Conservation (phyloP, 139 green algal genomes). For the Chlorella sp. region DNA sequence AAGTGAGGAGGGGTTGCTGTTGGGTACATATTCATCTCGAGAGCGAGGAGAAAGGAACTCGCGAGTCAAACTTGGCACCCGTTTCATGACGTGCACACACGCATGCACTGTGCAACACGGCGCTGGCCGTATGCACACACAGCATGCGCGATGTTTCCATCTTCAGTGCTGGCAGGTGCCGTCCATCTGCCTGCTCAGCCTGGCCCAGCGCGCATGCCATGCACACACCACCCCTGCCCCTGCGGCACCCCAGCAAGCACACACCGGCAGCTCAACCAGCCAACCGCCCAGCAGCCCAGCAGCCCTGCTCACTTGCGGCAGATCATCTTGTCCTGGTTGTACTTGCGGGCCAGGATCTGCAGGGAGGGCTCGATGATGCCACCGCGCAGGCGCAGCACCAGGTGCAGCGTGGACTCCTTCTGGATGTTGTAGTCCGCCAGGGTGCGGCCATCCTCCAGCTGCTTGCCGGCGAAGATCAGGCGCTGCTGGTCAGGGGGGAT, state of each 20-base stretch:
- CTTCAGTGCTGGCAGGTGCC: too few relatives aligned
- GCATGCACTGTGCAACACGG: neutral
- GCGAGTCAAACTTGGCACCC: slow-evolving; percentile 54
- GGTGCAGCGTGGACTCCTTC: slow-evolving; percentile 98
- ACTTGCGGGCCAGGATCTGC: slow-evolving; percentile 97
- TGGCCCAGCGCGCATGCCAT: too few relatives aligned
- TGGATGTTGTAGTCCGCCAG: slow-evolving; percentile 98
- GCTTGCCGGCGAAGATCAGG: slow-evolving; percentile 98
- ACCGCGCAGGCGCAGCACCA: slow-evolving; percentile 97
- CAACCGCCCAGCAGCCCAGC: too few relatives aligned
- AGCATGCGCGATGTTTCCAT: too few relatives aligned
- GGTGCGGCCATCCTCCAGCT: slow-evolving; percentile 97
- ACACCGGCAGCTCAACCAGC: too few relatives aligned
- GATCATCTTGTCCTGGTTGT: slow-evolving; percentile 99
- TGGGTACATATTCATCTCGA: slow-evolving; percentile 59
- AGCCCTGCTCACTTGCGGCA: slow-evolving; percentile 94
- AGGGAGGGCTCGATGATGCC: slow-evolving; percentile 99
- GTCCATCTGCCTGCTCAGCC: too few relatives aligned
- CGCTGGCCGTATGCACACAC: too few relatives aligned
- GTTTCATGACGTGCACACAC: neutral
- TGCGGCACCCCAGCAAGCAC: too few relatives aligned
- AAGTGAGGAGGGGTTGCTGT: slow-evolving; percentile 57
- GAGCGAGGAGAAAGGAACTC: slow-evolving; percentile 17
- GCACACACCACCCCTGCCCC: too few relatives aligned
- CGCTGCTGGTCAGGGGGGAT: slow-evolving; percentile 98